Evolutionary conservation across 1,284 basidiomycete genomes (phyloP).

Genomic region (Ustilago crameri): DNA sequence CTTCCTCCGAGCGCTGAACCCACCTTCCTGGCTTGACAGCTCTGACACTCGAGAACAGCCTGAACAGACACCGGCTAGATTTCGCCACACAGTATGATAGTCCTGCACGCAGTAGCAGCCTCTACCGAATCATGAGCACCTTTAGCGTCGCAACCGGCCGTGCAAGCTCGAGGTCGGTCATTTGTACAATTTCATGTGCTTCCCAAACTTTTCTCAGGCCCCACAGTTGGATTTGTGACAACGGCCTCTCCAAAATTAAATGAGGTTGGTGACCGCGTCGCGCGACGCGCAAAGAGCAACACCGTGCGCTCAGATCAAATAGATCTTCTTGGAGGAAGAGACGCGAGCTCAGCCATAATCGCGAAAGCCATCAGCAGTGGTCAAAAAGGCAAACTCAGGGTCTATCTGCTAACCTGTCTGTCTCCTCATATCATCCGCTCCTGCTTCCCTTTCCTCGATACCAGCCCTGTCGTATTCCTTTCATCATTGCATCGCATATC

Average conservation of each 20-base stretch:
- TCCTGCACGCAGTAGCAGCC: too few relatives aligned
- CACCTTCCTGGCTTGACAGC: constrained; percentile 18
- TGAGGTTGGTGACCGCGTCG: constrained; percentile 33
- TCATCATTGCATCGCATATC: neutral
- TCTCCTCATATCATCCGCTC: constrained; percentile 4
- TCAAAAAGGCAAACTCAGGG: neutral
- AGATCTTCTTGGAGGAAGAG: constrained; percentile 6
- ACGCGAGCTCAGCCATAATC: constrained; percentile 16
- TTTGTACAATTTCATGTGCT: neutral
- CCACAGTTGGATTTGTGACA: neutral
- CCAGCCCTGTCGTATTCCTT: neutral
- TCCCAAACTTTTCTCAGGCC: neutral
- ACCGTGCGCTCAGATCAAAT: neutral
- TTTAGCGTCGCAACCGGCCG: neutral
- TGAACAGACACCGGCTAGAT: too few relatives aligned
- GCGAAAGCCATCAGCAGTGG: neutral
- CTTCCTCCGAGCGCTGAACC: constrained; percentile 13
- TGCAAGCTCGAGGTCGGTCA: neutral
- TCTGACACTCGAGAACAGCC: too few relatives aligned
- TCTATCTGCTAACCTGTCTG: neutral
- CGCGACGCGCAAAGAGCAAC: constrained; percentile 43
- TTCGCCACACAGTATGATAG: too few relatives aligned
- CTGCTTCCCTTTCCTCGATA: neutral
- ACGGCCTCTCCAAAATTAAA: neutral
- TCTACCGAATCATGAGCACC: too few relatives aligned